phyloP scores from a whole-genome alignment of 2,329 filamentous ascomycete species.

The Podosphaera fusca region DNA sequence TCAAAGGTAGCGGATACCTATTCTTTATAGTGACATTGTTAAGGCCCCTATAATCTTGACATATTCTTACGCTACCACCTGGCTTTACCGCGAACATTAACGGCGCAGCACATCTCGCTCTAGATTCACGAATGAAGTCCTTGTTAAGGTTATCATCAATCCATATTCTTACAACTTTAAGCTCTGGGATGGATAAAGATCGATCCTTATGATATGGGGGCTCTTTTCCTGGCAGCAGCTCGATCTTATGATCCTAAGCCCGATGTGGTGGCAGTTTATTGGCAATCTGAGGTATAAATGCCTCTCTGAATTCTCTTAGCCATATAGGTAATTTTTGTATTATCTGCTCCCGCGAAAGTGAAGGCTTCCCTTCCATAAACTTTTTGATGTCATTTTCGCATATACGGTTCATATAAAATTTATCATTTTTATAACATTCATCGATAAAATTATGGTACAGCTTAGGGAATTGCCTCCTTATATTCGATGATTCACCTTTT shows the following conservation, averaged over 20 bases:
- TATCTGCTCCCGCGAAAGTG: too few species aligned
- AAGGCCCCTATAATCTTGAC: background rate
- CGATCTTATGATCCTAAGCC: background rate
- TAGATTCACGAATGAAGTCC: constrained; percentile 1
- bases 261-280: background rate
- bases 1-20: background rate
- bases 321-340: too few species aligned
- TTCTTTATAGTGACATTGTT: constrained; percentile 1
- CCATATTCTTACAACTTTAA: background rate
- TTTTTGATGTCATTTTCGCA: too few species aligned
- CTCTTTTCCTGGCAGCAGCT: background rate
- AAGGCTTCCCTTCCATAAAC: too few species aligned
- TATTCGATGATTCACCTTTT: too few species aligned
- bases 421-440: too few species aligned
- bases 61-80: background rate
- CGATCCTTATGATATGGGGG: background rate
- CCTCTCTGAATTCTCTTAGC: too few species aligned
- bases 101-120: background rate
- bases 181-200: background rate
- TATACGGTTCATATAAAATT: too few species aligned
- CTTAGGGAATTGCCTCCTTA: too few species aligned
- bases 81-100: background rate
- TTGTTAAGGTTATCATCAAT: constrained; percentile 1
- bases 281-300: too few species aligned
- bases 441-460: too few species aligned